Conservation (phyloP, 352 stramenopile genomes). For the Discostella stelligera region DNA sequence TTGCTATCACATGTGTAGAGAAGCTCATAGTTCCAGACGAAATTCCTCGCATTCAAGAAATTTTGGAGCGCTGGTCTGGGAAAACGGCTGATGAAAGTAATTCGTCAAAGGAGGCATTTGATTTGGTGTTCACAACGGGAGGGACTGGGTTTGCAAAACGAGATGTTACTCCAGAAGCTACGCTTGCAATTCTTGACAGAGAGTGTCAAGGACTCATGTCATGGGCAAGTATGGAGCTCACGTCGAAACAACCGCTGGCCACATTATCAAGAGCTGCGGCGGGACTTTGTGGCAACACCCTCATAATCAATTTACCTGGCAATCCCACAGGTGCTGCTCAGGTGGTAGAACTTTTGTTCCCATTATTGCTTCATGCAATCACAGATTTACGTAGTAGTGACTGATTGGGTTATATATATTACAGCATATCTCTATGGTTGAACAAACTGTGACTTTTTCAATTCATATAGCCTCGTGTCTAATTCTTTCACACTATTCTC, state of each 20-base stretch:
- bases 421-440: not conserved
- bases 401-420: slow-evolving; percentile 7
- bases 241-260: slow-evolving; percentile 61
- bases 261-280: slow-evolving; percentile 69
- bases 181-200: slow-evolving; percentile 67
- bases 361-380: slow-evolving; percentile 69
- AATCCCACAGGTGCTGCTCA: slow-evolving; percentile 67
- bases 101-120: slow-evolving; percentile 21
- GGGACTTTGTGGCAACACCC: slow-evolving; percentile 55
- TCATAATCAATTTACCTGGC: slow-evolving; percentile 78
- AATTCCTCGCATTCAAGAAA: slow-evolving; percentile 57
- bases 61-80: slow-evolving; percentile 57
- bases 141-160: slow-evolving; percentile 81
- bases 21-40: slow-evolving; percentile 80
- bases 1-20: slow-evolving; percentile 28
- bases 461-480: slow-evolving; percentile 13
- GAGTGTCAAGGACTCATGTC: slow-evolving; percentile 73
- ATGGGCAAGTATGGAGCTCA: slow-evolving; percentile 67
- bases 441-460: slow-evolving; percentile 16
- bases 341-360: slow-evolving; percentile 72
- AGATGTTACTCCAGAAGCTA: slow-evolving; percentile 85
- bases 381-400: slow-evolving; percentile 46
- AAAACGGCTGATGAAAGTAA: slow-evolving; percentile 11
- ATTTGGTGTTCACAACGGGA: slow-evolving; percentile 84
- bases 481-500: slow-evolving; percentile 19